Percentiles rank a stretch among this genome's conserved stretches.
These are phyloP conservation scores for Gossypium herbaceum DNA, from an alignment of 345 rosid genomes.

Conservation along the genomic window DNA sequence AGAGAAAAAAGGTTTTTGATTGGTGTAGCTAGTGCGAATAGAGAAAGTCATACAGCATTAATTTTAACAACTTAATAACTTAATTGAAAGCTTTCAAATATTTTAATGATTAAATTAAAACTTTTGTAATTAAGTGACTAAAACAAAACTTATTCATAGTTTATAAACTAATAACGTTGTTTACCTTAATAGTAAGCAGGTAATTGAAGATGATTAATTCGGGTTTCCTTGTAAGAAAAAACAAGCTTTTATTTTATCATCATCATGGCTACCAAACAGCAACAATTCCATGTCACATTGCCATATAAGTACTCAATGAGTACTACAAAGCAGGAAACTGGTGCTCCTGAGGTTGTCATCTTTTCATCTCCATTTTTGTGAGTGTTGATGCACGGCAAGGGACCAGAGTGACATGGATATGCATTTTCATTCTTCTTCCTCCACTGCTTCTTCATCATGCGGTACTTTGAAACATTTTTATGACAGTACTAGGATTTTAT, in stretches of 20 bases:
- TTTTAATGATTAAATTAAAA: too few relatives aligned
- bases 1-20: too few relatives aligned
- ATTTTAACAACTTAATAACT: too few relatives aligned
- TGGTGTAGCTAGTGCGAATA: too few relatives aligned
- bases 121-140: too few relatives aligned
- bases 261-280: background rate
- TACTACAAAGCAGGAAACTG: background rate
- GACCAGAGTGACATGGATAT: constrained; percentile 12
- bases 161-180: too few relatives aligned
- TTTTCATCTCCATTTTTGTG: constrained; percentile 1
- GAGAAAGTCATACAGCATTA: too few relatives aligned
- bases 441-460: background rate
- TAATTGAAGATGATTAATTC: too few relatives aligned
- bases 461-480: background rate
- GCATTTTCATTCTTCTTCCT: constrained; percentile 9
- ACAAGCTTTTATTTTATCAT: too few relatives aligned
- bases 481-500: background rate
- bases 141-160: too few relatives aligned
- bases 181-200: too few relatives aligned
- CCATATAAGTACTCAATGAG: constrained; percentile 7
- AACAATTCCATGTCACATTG: constrained; percentile 3
- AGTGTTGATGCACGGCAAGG: background rate
- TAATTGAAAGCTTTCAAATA: too few relatives aligned
- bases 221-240: background rate
- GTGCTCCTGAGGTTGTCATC: background rate